Conservation (phyloP, 129 eudicot genomes). For the Artemisia argyi region DNA sequence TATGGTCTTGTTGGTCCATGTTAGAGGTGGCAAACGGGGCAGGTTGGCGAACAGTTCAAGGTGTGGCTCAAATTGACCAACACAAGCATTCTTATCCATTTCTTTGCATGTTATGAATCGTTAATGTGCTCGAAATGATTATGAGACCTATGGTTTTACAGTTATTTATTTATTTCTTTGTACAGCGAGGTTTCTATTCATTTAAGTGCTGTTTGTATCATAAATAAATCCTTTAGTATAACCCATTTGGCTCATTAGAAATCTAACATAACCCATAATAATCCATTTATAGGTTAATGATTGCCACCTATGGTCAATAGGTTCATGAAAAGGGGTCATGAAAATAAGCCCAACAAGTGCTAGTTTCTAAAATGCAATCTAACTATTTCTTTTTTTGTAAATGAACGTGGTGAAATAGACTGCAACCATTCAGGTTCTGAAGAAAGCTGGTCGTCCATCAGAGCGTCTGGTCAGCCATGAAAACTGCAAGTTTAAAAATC, state of each 20-base stretch:
- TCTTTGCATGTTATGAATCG: too few species aligned
- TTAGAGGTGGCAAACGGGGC: too few species aligned
- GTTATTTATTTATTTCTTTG: too few species aligned
- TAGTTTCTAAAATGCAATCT: constrained; percentile 9
- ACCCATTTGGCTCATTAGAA: not conserved
- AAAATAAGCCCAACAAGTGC: not conserved
- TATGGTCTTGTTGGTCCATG: too few species aligned
- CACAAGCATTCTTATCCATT: too few species aligned
- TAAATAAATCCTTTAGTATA: not conserved
- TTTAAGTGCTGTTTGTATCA: too few species aligned
- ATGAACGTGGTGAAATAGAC: constrained; percentile 45
- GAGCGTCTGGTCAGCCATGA: constrained; percentile 91
- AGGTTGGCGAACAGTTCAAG: too few species aligned
- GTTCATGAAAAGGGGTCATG: not conserved
- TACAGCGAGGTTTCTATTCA: too few species aligned
- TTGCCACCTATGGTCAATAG: not conserved
- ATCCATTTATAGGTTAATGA: not conserved
- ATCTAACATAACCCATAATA: not conserved
- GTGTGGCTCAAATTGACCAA: too few species aligned
- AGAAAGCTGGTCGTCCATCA: constrained; percentile 96
- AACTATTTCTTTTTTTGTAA: not conserved
- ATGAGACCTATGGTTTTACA: too few species aligned
- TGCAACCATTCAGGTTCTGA: constrained; percentile 86
- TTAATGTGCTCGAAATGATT: too few species aligned
- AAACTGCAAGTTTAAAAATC: constrained; percentile 59